Conservation (phyloP, 345 rosid genomes). For the Acer saccharum region DNA sequence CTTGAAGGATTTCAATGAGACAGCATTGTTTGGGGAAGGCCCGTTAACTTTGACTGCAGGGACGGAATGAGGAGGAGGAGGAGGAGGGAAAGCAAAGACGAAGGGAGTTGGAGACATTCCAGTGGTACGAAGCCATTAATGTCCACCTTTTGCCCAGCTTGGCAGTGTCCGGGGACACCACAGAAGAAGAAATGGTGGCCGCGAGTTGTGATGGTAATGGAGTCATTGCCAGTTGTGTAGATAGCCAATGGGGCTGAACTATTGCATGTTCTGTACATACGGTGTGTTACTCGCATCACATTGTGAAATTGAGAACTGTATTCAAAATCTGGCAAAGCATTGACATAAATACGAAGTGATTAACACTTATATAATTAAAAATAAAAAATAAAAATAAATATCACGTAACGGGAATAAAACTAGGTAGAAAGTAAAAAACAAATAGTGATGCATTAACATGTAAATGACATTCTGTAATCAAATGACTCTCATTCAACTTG, state of each 20-base stretch:
- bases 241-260: slow-evolving; percentile 80
- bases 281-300: slow-evolving; percentile 83
- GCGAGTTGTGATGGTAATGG: slow-evolving; percentile 60
- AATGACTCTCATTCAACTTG: too few relatives aligned
- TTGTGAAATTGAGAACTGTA: slow-evolving; percentile 88
- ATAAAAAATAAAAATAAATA: too few relatives aligned
- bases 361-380: background rate
- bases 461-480: too few relatives aligned
- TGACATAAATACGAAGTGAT: background rate
- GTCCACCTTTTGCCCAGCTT: slow-evolving; percentile 87
- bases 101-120: slow-evolving; percentile 39
- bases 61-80: slow-evolving; percentile 46
- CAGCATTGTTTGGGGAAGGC: slow-evolving; percentile 45
- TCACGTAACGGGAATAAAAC: background rate
- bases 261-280: slow-evolving; percentile 78
- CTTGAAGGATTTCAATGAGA: slow-evolving; percentile 25
- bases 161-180: slow-evolving; percentile 93
- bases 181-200: slow-evolving; percentile 95
- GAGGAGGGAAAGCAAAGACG: slow-evolving; percentile 25
- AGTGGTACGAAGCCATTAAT: slow-evolving; percentile 50
- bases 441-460: background rate
- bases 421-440: background rate
- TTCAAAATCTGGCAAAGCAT: slow-evolving; percentile 55
- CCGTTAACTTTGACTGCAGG: slow-evolving; percentile 51
- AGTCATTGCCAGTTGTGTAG: slow-evolving; percentile 85